Conservation (phyloP, 352 stramenopile genomes). For the Globisporangium iwayamae region DNA sequence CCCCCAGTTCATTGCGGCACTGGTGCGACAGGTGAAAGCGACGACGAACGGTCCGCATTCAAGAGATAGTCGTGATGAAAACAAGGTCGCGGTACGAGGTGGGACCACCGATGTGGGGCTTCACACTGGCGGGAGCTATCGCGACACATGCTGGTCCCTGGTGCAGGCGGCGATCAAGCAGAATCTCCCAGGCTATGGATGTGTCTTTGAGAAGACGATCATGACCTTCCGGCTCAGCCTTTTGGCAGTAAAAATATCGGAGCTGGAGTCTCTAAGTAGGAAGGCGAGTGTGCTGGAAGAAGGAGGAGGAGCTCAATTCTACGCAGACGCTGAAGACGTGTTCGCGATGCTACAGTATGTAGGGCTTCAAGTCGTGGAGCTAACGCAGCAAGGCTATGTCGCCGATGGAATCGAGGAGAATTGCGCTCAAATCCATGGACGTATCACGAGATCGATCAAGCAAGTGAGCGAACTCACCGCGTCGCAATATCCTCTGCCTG, state of each 20-base stretch:
- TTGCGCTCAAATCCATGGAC: neutral
- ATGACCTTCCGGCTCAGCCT: conserved; percentile 26
- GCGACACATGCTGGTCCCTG: conserved; percentile 56
- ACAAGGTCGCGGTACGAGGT: conserved; percentile 13
- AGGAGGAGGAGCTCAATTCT: conserved; percentile 2
- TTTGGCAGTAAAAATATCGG: conserved; percentile 5
- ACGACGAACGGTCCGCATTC: neutral
- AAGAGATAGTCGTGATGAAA: neutral
- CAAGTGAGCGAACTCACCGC: neutral
- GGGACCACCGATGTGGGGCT: conserved; percentile 51
- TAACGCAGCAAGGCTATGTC: conserved; percentile 13
- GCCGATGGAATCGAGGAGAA: neutral
- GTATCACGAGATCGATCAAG: neutral
- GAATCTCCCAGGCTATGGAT: conserved; percentile 28
- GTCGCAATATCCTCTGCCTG: conserved; percentile 6
- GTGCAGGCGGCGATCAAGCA: conserved; percentile 32
- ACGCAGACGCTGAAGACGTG: conserved; percentile 6
- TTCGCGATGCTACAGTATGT: conserved; percentile 21
- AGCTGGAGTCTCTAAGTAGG: neutral
- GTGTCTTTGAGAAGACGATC: conserved; percentile 36
- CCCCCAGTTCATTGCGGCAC: conserved; percentile 39
- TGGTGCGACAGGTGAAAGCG: conserved; percentile 18
- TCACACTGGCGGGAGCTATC: conserved; percentile 36
- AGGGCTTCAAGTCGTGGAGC: neutral
- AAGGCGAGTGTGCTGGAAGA: neutral